Percentiles rank a stretch among this genome's conserved stretches.
These are phyloP conservation scores for Sordaria brevicollis DNA, from an alignment of 495 filamentous ascomycete species.

Conservation along the genomic window DNA sequence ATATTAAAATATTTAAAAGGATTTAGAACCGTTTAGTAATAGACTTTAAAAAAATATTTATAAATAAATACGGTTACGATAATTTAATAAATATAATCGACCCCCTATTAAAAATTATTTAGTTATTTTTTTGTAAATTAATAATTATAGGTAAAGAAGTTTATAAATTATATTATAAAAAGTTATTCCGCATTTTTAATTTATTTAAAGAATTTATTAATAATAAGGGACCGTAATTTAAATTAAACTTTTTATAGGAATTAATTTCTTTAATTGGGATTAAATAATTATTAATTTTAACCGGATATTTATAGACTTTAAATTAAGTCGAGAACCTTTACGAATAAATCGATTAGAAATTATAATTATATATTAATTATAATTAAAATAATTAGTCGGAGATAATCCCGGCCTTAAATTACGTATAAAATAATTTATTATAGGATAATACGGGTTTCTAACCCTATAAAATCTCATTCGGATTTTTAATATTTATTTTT, in stretches of 20 bases:
- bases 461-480: too few relatives aligned
- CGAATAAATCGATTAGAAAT: neutral
- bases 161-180: neutral
- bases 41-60: slow-evolving; percentile 3
- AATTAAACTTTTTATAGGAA: neutral
- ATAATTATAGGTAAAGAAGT: too few relatives aligned
- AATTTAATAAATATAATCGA: too few relatives aligned
- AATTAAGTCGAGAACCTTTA: too few relatives aligned
- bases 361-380: neutral
- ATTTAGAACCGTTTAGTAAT: neutral
- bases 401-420: neutral
- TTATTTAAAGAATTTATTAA: neutral
- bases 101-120: too few relatives aligned
- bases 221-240: neutral
- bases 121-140: too few relatives aligned
- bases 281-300: too few relatives aligned
- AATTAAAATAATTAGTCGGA: neutral
- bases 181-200: neutral
- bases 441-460: too few relatives aligned
- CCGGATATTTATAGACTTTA: too few relatives aligned
- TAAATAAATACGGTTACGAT: neutral
- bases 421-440: too few relatives aligned
- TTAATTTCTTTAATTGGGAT: too few relatives aligned
- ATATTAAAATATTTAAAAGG: neutral
- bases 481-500: too few relatives aligned